A percentile compares a stretch with the other conserved stretches of the same genome.
Conservation (phyloP, 2,329 filamentous ascomycete species). For the Graphiopsis chlorocephala region DNA sequence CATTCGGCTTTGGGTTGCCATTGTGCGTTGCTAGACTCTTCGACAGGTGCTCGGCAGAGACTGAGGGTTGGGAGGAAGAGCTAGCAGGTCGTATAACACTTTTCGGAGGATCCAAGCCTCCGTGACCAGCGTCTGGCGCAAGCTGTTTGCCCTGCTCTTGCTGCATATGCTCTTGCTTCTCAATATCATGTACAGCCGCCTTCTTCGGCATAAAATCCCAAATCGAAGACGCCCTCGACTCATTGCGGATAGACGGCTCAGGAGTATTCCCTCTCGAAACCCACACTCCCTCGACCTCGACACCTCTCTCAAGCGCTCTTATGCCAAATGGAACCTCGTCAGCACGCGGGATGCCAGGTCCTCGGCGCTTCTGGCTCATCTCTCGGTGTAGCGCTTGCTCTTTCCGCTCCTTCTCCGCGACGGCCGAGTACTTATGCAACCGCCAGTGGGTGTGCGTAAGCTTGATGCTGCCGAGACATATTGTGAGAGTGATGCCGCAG, state of each 20-base stretch:
- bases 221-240: background rate
- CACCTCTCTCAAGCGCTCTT: conserved; percentile 76
- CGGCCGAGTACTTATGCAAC: conserved; percentile 41
- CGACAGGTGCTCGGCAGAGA: background rate
- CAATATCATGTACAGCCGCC: conserved; percentile 1
- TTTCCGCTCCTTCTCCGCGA: conserved; percentile 31
- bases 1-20: background rate
- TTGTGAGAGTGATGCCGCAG: conserved; percentile 66
- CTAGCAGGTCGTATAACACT: background rate
- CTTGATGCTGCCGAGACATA: conserved; percentile 66
- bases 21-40: background rate
- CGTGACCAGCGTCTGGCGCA: background rate
- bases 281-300: conserved; percentile 79
- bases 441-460: conserved; percentile 49
- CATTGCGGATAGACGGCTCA: conserved; percentile 17
- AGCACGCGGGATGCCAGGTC: conserved; percentile 44
- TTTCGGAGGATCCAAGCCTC: background rate
- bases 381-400: conserved; percentile 34
- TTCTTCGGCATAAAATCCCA: conserved; percentile 15
- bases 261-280: conserved; percentile 47
- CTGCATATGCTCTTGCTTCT: background rate
- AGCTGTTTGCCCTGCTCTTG: background rate
- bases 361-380: conserved; percentile 30
- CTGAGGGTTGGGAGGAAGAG: background rate
- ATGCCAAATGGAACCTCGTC: conserved; percentile 81